phyloP scores from a whole-genome alignment of 257 asterid genomes.

The Solanum etuberosum region DNA sequence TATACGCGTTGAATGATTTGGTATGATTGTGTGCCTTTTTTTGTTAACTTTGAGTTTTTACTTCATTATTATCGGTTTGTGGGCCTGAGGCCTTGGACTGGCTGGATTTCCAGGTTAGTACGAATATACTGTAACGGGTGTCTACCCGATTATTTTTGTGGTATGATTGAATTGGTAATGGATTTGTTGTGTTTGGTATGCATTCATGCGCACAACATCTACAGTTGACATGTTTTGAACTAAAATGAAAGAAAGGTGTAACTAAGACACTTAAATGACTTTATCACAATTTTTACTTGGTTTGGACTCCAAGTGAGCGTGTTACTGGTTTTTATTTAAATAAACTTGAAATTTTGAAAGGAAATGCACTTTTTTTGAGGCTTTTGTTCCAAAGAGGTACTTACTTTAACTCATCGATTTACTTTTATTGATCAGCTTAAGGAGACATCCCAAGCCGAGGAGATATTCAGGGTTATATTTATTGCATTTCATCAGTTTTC shows the following conservation, averaged over 20 bases:
- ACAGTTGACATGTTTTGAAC: neutral
- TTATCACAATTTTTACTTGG: neutral
- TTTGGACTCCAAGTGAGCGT: neutral
- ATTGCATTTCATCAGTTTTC: neutral
- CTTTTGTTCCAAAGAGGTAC: neutral
- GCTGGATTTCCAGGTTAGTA: neutral
- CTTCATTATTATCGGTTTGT: neutral
- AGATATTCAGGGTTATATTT: neutral
- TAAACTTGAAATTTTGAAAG: neutral
- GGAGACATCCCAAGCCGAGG: neutral
- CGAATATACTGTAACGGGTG: neutral
- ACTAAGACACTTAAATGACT: neutral
- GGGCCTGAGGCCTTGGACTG: neutral
- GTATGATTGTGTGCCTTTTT: neutral
- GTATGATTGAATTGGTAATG: neutral
- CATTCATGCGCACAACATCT: neutral
- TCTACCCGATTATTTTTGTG: neutral
- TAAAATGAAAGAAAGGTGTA: neutral
- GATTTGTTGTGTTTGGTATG: neutral
- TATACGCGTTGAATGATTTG: neutral
- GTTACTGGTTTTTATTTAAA: no score
- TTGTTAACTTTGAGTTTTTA: no score
- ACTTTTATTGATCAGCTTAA: neutral
- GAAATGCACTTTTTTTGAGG: neutral
- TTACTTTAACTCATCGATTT: neutral